Percentiles rank a stretch among this genome's conserved stretches.
Conservation (phyloP, 176 grass and related monocot species). For the Elaeis guineensis region DNA sequence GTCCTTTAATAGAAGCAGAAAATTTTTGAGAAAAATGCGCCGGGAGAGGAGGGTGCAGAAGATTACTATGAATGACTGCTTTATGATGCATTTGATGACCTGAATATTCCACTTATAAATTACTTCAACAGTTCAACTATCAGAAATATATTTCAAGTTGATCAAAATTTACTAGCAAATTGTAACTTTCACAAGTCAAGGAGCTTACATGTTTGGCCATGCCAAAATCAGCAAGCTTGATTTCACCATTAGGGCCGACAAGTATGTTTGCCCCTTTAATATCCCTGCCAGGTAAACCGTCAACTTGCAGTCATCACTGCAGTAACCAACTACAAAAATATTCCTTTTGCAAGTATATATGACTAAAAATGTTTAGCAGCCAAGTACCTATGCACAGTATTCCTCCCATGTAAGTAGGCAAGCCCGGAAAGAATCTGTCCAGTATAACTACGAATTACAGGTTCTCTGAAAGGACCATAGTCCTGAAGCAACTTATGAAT, state of each 20-base stretch:
- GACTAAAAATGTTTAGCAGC: slow-evolving; percentile 7
- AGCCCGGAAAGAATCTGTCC: slow-evolving; percentile 94
- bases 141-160: too few species aligned
- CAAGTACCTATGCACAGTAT: slow-evolving; percentile 83
- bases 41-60: too few species aligned
- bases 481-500: slow-evolving; percentile 92
- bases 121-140: too few species aligned
- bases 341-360: slow-evolving; percentile 11
- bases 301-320: slow-evolving; percentile 1
- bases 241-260: slow-evolving; percentile 81
- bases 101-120: too few species aligned
- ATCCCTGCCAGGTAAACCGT: slow-evolving; percentile 52
- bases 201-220: slow-evolving; percentile 98
- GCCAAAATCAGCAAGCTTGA: slow-evolving; percentile 99
- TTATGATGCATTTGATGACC: too few species aligned
- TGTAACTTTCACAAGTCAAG: slow-evolving; percentile 1
- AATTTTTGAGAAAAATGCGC: too few species aligned
- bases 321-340: not conserved
- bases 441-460: slow-evolving; percentile 67
- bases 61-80: too few species aligned
- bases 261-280: slow-evolving; percentile 99
- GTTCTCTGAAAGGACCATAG: slow-evolving; percentile 88
- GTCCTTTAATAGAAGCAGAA: too few species aligned
- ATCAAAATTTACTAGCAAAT: too few species aligned
- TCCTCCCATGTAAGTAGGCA: slow-evolving; percentile 70